Conservation (phyloP, 768 basidiomycete genomes). For the Rhodocollybia butyracea region DNA sequence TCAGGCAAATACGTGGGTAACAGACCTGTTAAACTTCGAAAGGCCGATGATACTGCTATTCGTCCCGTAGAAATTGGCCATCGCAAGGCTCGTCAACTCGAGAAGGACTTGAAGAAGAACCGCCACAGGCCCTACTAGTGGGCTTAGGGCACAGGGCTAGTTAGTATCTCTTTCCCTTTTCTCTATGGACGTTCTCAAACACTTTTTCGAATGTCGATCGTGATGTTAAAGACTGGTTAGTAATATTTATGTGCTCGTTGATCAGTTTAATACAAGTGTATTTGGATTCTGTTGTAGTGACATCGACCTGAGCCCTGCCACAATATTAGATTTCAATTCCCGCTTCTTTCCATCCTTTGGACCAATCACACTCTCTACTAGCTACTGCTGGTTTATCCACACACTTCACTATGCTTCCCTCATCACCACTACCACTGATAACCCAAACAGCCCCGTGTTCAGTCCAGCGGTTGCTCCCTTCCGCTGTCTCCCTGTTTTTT, state of each 20-base stretch:
- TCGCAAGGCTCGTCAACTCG: slow-evolving; percentile 86
- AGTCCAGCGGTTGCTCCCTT: neutral
- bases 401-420: neutral
- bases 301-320: no score
- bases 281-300: no score
- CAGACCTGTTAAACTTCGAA: slow-evolving; percentile 93
- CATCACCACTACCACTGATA: neutral
- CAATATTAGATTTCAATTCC: neutral
- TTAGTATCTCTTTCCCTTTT: neutral
- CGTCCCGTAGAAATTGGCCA: slow-evolving; percentile 92
- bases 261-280: neutral
- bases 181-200: neutral
- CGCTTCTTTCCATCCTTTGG: neutral
- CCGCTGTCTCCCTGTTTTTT: neutral
- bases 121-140: slow-evolving; percentile 75
- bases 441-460: neutral
- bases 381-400: neutral
- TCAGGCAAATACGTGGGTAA: slow-evolving; percentile 96
- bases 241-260: neutral
- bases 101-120: slow-evolving; percentile 89
- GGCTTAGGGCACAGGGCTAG: neutral
- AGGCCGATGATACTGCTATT: slow-evolving; percentile 84
- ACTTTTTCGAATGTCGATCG: neutral
- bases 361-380: neutral
- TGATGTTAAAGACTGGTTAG: neutral